Conservation (phyloP, 441 rosid genomes). For the Gossypium trilobum region DNA sequence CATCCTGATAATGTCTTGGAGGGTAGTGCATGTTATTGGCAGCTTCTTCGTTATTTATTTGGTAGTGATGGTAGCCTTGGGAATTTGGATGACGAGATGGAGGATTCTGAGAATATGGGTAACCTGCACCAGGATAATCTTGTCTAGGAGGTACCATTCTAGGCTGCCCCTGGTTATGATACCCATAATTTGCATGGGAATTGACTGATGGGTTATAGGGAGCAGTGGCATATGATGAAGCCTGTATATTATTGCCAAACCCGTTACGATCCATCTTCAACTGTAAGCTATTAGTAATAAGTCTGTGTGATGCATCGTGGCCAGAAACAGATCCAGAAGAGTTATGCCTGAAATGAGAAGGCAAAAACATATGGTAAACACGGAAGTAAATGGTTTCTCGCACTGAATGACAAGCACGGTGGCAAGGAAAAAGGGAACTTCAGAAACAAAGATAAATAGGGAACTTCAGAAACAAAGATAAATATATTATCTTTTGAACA, state of each 20-base stretch:
- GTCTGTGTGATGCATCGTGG: slow-evolving; percentile 58
- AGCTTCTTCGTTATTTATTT: slow-evolving; percentile 10
- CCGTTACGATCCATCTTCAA: slow-evolving; percentile 27
- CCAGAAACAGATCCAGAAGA: slow-evolving; percentile 52
- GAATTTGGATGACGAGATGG: slow-evolving; percentile 13
- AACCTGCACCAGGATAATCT: slow-evolving; percentile 21
- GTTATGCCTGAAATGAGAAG: slow-evolving; percentile 42
- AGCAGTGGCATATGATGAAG: slow-evolving; percentile 15
- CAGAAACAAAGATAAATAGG: not conserved
- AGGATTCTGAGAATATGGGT: slow-evolving; percentile 14
- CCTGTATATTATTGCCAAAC: slow-evolving; percentile 18
- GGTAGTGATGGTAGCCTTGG: slow-evolving; percentile 10
- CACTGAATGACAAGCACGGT: not conserved
- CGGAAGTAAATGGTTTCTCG: not conserved
- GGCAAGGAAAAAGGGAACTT: not conserved
- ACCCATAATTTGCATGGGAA: slow-evolving; percentile 26
- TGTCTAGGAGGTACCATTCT: slow-evolving; percentile 20
- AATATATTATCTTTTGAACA: not conserved
- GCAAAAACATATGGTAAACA: not conserved
- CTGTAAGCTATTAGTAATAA: slow-evolving; percentile 57
- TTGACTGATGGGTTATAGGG: slow-evolving; percentile 21
- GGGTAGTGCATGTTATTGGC: slow-evolving; percentile 7
- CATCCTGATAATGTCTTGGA: slow-evolving; percentile 23
- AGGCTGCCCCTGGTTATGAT: slow-evolving; percentile 24
- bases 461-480: not conserved